These are phyloP conservation scores for Antitrichia curtipendula DNA, from an alignment of 225 moss, liverwort and hornwort genomes.

Conservation along the genomic window DNA sequence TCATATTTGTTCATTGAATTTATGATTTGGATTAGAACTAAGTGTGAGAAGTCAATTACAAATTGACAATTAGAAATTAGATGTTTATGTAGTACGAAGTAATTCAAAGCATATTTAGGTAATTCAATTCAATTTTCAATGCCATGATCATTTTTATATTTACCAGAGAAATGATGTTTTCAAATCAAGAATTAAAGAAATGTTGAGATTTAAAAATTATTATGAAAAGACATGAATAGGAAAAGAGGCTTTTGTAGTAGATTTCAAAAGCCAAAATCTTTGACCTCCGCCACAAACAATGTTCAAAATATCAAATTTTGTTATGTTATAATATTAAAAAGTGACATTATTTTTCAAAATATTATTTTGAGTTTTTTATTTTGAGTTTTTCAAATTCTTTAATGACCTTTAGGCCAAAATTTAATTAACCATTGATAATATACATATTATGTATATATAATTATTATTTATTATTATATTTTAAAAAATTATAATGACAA, in stretches of 20 bases:
- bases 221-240: neutral
- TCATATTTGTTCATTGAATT: neutral
- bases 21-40: neutral
- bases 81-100: neutral
- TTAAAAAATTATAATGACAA: accelerated
- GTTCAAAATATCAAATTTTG: neutral
- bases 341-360: neutral
- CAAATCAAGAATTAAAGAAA: neutral
- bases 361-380: neutral
- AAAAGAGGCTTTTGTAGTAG: neutral
- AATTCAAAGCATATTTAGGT: too few relatives aligned
- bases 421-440: neutral
- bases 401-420: accelerated
- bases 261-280: neutral
- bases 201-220: neutral
- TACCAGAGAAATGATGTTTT: neutral
- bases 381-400: neutral
- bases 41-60: accelerated
- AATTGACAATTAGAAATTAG: too few relatives aligned
- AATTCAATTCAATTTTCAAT: neutral
- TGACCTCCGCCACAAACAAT: neutral
- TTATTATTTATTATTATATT: too few relatives aligned
- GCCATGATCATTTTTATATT: neutral
- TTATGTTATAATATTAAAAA: neutral
- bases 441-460: neutral